These are phyloP conservation scores for Pulicaria dysenterica DNA, from an alignment of 129 eudicot genomes.

Conservation along the genomic window DNA sequence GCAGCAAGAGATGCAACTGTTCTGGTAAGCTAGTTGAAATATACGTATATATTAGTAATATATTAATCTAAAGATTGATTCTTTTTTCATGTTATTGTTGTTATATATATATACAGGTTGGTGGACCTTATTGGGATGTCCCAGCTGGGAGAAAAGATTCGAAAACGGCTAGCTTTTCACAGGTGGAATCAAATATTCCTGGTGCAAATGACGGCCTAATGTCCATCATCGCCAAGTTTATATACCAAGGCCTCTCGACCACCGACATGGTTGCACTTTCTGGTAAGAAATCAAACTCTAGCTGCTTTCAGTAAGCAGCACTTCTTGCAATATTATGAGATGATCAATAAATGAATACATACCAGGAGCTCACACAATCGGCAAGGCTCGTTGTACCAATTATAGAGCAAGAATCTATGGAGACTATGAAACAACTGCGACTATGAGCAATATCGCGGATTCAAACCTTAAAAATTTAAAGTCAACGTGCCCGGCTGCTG, in stretches of 20 bases:
- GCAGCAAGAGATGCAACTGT: conserved; percentile 95
- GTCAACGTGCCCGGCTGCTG: conserved; percentile 66
- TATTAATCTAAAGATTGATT: neutral
- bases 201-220: conserved; percentile 68
- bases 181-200: conserved; percentile 59
- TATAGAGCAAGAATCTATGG: conserved; percentile 88
- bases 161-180: conserved; percentile 60
- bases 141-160: conserved; percentile 91
- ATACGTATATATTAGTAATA: neutral
- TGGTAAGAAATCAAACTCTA: conserved; percentile 43
- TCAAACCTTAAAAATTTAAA: conserved; percentile 55
- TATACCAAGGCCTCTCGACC: conserved; percentile 75
- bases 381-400: conserved; percentile 85
- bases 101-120: conserved; percentile 58
- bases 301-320: neutral
- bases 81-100: neutral
- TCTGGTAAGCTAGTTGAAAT: conserved; percentile 48
- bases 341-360: neutral
- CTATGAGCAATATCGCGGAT: conserved; percentile 39
- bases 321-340: conserved; percentile 9
- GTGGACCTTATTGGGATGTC: conserved; percentile 98
- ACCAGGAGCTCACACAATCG: conserved; percentile 95
- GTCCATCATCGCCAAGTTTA: conserved; percentile 74
- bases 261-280: conserved; percentile 98
- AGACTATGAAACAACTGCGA: conserved; percentile 65